Conservation (phyloP, 1,139 yeast genomes). For the Geotrichum aggregatum region DNA sequence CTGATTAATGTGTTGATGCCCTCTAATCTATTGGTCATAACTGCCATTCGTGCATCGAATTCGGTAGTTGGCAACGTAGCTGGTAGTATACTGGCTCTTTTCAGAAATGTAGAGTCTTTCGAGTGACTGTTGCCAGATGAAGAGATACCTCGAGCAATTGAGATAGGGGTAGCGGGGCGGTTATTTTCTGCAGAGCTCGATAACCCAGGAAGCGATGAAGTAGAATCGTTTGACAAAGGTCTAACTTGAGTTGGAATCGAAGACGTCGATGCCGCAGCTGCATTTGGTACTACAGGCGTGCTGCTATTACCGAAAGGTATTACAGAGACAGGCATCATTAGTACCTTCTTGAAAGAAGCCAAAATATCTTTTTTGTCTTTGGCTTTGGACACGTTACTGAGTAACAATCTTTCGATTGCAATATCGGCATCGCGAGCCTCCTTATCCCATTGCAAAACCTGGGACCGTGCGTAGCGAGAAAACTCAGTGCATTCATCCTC, state of each 20-base stretch:
- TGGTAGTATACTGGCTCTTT: slow-evolving; percentile 4
- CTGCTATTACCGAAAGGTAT: slow-evolving; percentile 20
- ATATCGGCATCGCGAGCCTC: slow-evolving; percentile 38
- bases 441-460: slow-evolving; percentile 39
- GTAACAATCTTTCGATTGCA: slow-evolving; percentile 41
- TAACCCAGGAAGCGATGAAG: slow-evolving; percentile 4
- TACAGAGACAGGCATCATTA: slow-evolving; percentile 39
- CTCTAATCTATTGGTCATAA: slow-evolving; percentile 42
- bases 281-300: background rate
- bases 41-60: slow-evolving; percentile 46
- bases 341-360: slow-evolving; percentile 50
- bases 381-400: slow-evolving; percentile 43
- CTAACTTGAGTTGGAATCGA: slow-evolving; percentile 5
- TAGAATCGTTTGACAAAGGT: slow-evolving; percentile 2
- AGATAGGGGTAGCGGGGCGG: background rate
- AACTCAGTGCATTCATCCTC: slow-evolving; percentile 18
- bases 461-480: slow-evolving; percentile 29
- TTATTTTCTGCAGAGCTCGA: background rate
- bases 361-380: slow-evolving; percentile 49
- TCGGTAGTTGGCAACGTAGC: slow-evolving; percentile 40
- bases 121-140: background rate
- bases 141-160: background rate
- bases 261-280: slow-evolving; percentile 6
- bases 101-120: background rate
- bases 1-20: slow-evolving; percentile 43